These are phyloP conservation scores for Tetraselmis chui DNA, from an alignment of 139 green algal genomes.

Conservation along the genomic window DNA sequence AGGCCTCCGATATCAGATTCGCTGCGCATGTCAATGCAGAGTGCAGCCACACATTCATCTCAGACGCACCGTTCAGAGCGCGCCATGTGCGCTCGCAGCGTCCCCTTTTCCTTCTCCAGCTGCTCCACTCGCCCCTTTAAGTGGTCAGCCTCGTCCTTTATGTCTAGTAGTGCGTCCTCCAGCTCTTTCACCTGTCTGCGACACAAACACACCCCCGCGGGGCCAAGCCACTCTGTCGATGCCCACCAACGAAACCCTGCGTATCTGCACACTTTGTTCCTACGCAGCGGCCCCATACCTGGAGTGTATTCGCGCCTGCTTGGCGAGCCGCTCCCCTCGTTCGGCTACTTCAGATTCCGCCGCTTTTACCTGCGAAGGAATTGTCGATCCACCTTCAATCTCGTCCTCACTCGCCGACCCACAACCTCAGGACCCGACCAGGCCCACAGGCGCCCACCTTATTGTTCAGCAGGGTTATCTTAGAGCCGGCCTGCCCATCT, in stretches of 20 bases:
- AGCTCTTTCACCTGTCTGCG: neutral
- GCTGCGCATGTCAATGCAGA: neutral
- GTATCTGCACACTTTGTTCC: no score
- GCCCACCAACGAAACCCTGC: no score
- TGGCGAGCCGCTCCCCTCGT: neutral
- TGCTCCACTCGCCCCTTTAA: neutral
- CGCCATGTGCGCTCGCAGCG: neutral
- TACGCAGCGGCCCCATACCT: neutral
- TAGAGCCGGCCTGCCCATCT: neutral
- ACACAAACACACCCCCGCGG: no score
- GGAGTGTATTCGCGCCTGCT: neutral
- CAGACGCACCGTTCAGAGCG: neutral
- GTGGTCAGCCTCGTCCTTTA: neutral
- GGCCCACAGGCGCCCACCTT: no score
- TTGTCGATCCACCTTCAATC: no score
- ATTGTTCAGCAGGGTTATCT: neutral
- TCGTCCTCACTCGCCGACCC: neutral
- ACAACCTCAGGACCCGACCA: neutral
- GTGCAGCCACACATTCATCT: neutral
- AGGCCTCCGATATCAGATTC: neutral
- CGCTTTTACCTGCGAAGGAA: neutral
- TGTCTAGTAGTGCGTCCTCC: neutral
- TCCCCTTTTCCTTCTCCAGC: neutral
- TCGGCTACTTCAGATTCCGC: neutral
- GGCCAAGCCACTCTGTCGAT: no score